Evolutionary conservation across 441 rosid species (phyloP).

Genomic region (Erodium texanum): DNA sequence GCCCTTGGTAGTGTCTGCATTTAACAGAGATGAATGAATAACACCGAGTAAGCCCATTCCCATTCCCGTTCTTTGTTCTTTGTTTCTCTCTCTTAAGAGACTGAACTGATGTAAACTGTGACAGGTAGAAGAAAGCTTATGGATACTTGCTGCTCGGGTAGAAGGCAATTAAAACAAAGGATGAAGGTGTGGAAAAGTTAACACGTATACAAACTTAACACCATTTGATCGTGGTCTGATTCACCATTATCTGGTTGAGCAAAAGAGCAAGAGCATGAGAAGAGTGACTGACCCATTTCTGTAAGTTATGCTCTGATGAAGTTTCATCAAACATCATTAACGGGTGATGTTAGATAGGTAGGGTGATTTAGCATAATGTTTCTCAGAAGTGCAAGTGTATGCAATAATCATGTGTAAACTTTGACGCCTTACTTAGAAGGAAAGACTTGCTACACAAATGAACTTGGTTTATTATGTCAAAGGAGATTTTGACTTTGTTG

Average conservation of each 20-base stretch:
- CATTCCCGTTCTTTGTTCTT: neutral
- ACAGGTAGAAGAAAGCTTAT: neutral
- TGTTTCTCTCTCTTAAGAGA: neutral
- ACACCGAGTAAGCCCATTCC: neutral
- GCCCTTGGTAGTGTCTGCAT: slow-evolving; percentile 1
- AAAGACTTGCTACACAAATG: neutral
- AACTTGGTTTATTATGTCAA: neutral
- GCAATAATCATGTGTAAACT: neutral
- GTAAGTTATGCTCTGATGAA: neutral
- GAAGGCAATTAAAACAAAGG: neutral
- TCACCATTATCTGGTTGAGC: neutral
- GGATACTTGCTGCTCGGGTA: neutral
- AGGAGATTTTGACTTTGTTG: neutral
- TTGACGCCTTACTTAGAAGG: neutral
- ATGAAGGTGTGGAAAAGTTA: too few species aligned
- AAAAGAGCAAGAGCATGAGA: neutral
- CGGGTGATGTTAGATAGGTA: neutral
- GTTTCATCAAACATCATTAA: too few species aligned
- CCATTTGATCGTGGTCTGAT: neutral
- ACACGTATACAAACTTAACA: too few species aligned
- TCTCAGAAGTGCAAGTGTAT: neutral
- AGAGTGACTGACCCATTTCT: neutral
- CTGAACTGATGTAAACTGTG: neutral
- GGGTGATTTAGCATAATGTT: neutral
- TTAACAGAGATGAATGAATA: neutral